Conservation (phyloP, 305 asterid genomes). For the Solanum hybrid region DNA sequence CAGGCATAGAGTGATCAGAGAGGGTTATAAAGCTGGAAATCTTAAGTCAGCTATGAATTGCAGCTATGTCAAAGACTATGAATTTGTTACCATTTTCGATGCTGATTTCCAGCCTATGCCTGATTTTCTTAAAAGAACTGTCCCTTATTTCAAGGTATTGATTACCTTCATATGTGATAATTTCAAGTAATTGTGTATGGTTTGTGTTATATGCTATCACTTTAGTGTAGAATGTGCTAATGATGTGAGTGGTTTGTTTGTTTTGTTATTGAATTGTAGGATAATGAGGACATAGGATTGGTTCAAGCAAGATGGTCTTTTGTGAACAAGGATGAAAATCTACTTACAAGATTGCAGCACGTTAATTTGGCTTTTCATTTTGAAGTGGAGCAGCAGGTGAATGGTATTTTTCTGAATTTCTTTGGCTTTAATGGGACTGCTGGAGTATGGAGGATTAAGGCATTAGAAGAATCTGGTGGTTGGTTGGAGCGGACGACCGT, state of each 20-base stretch:
- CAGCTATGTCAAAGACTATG: slow-evolving; percentile 82
- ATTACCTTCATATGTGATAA: not conserved
- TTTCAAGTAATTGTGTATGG: not conserved
- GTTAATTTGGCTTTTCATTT: slow-evolving; percentile 87
- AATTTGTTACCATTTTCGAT: slow-evolving; percentile 81
- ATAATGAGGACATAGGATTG: slow-evolving; percentile 77
- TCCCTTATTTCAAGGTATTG: slow-evolving; percentile 79
- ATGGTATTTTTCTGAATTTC: slow-evolving; percentile 73
- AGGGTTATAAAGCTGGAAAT: slow-evolving; percentile 92
- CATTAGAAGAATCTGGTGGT: slow-evolving; percentile 91
- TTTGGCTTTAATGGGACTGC: slow-evolving; percentile 96
- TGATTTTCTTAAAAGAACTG: slow-evolving; percentile 61
- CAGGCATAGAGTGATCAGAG: slow-evolving; percentile 79
- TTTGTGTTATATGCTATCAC: not conserved
- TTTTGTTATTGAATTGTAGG: slow-evolving; percentile 41
- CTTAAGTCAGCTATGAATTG: slow-evolving; percentile 90
- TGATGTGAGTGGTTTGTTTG: not conserved
- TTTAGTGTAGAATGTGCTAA: not conserved
- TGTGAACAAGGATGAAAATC: slow-evolving; percentile 91
- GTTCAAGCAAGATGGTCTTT: slow-evolving; percentile 97
- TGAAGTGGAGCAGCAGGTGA: slow-evolving; percentile 94
- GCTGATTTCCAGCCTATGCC: slow-evolving; percentile 88
- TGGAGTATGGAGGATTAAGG: slow-evolving; percentile 91
- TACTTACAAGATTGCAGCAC: slow-evolving; percentile 75
- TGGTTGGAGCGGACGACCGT: slow-evolving; percentile 95